These are phyloP conservation scores for Verticillium isaacii DNA, from an alignment of 2,329 filamentous ascomycete genomes.

Conservation along the genomic window DNA sequence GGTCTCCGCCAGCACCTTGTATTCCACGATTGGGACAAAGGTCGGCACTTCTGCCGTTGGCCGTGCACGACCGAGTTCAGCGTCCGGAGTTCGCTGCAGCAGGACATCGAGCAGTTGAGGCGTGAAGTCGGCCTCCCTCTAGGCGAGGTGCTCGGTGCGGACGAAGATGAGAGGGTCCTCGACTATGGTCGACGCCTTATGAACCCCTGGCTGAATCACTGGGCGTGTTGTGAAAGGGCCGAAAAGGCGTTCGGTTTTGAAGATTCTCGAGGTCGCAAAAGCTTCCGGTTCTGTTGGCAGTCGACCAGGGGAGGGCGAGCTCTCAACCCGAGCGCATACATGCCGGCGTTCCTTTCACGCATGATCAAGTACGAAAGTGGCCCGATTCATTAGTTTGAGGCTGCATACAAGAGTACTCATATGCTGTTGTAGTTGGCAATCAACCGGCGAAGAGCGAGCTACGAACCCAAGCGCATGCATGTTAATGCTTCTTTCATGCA, in stretches of 20 bases:
- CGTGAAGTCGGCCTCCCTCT: not conserved
- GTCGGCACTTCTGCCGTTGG: conserved; percentile 10
- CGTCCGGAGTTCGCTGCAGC: conserved; percentile 3
- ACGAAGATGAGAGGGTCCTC: not conserved
- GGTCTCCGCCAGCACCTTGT: conserved; percentile 11
- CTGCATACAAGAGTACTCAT: not conserved
- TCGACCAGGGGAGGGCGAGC: not conserved
- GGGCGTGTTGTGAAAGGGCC: conserved; percentile 1
- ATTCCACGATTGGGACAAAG: conserved; percentile 1
- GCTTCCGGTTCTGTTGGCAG: not conserved
- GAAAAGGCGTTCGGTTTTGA: not conserved
- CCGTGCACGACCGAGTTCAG: conserved; percentile 7
- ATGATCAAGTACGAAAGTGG: conserved; percentile 2
- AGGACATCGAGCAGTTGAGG: conserved; percentile 1
- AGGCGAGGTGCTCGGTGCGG: not conserved
- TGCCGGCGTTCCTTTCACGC: conserved; percentile 4
- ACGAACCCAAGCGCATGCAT: not conserved
- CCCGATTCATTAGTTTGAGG: not conserved
- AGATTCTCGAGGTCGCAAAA: not conserved
- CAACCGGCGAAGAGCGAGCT: not conserved
- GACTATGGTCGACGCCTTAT: not conserved
- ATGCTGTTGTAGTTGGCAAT: not conserved
- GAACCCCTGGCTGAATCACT: conserved; percentile 5
- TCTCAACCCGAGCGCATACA: not conserved
- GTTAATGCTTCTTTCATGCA: conserved; percentile 6